A percentile compares a stretch with the other conserved stretches of the same genome.
Evolutionary conservation across 106 monocot genomes (phyloP).

Genomic region (Chionographis japonica): DNA sequence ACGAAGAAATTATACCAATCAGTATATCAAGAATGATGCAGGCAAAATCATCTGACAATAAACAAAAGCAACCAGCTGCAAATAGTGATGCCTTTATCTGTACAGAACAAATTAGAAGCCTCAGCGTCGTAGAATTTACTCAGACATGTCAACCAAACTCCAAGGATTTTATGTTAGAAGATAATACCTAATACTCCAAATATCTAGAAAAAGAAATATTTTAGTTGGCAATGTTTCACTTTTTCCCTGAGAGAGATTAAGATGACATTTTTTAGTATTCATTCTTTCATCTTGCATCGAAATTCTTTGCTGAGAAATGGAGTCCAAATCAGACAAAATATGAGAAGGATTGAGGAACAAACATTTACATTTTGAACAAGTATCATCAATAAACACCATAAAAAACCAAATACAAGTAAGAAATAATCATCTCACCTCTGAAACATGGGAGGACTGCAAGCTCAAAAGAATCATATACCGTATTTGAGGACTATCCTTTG

Average conservation of each 20-base stretch:
- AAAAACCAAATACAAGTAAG: not conserved
- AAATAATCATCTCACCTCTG: constrained; percentile 40
- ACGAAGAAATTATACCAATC: constrained; percentile 35
- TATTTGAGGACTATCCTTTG: constrained; percentile 63
- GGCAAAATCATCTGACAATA: constrained; percentile 80
- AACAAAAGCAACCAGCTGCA: constrained; percentile 75
- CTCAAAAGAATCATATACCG: constrained; percentile 59
- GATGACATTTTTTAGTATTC: too few relatives aligned
- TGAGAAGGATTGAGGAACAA: not conserved
- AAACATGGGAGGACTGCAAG: constrained; percentile 42
- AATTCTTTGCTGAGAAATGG: too few relatives aligned
- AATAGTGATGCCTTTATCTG: constrained; percentile 87
- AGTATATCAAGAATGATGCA: constrained; percentile 46
- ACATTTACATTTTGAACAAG: not conserved
- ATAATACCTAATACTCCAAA: too few relatives aligned
- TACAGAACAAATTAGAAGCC: not conserved
- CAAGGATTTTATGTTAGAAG: too few relatives aligned
- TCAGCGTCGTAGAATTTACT: not conserved
- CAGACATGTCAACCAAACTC: too few relatives aligned
- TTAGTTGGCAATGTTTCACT: too few relatives aligned
- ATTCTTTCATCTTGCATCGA: too few relatives aligned
- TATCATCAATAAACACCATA: not conserved
- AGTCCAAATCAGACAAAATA: too few relatives aligned
- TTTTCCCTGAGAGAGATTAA: too few relatives aligned
- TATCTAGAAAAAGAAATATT: too few relatives aligned